These are phyloP conservation scores for Colletotrichum sp. DNA, from an alignment of 2,329 filamentous ascomycete genomes.

Conservation along the genomic window DNA sequence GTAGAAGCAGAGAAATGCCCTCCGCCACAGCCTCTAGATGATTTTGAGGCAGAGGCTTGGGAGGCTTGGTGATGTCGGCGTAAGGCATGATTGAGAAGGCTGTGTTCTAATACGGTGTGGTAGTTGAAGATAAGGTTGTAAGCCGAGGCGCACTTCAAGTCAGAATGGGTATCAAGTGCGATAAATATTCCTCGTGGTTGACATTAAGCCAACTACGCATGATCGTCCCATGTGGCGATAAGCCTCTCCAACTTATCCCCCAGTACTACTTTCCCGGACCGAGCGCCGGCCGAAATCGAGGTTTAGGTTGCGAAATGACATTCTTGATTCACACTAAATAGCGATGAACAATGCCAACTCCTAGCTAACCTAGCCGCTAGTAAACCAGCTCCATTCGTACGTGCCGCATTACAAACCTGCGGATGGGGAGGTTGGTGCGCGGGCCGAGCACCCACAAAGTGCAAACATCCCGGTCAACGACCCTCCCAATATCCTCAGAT, in stretches of 20 bases:
- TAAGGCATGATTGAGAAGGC: not conserved
- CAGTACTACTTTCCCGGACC: accelerated
- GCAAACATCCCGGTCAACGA: not conserved
- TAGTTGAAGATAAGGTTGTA: accelerated
- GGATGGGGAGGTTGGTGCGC: not conserved
- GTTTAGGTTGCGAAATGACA: not conserved
- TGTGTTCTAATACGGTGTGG: not conserved
- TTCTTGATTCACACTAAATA: not conserved
- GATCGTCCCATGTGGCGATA: not conserved
- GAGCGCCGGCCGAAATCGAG: not conserved
- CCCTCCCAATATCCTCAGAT: not conserved
- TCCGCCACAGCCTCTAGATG: not conserved
- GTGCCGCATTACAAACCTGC: not conserved
- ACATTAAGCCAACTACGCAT: not conserved
- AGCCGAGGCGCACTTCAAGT: not conserved
- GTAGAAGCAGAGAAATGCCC: not conserved
- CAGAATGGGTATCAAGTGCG: not conserved
- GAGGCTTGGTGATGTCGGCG: not conserved
- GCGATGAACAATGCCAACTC: not conserved
- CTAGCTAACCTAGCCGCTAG: not conserved
- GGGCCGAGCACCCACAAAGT: not conserved
- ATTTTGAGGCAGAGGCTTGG: not conserved
- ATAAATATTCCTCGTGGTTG: not conserved
- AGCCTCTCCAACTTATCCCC: not conserved
- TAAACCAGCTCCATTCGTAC: not conserved